phyloP scores from a whole-genome alignment of 164 flowering plant species.

The Magnolia kwangsiensis region DNA sequence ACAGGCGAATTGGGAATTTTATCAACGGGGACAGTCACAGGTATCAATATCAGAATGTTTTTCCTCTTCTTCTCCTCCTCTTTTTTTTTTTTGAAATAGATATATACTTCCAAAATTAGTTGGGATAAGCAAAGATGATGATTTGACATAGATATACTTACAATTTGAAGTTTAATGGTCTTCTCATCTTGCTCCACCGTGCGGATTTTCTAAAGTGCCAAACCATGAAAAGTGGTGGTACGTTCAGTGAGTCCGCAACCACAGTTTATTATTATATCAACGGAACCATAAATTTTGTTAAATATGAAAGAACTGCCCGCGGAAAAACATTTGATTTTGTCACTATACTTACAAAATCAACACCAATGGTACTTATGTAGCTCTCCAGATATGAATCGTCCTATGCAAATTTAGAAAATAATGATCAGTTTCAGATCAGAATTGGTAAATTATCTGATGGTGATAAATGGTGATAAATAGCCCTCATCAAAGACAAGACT shows the following conservation, averaged over 20 bases:
- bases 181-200: conserved; percentile 49
- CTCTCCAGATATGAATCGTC: conserved; percentile 49
- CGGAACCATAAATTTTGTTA: background rate
- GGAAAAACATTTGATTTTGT: background rate
- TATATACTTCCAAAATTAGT: conserved; percentile 13
- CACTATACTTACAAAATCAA: conserved; percentile 40
- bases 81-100: background rate
- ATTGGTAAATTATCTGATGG: background rate
- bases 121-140: background rate
- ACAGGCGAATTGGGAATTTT: background rate
- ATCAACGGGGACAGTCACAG: background rate
- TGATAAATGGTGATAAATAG: background rate
- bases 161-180: conserved; percentile 46
- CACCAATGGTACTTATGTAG: conserved; percentile 48
- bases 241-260: background rate
- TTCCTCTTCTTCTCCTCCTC: background rate
- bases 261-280: background rate
- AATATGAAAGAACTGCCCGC: background rate
- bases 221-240: background rate
- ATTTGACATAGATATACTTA: conserved; percentile 17
- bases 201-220: conserved; percentile 34
- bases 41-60: background rate
- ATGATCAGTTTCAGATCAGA: background rate
- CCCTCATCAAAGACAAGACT: background rate
- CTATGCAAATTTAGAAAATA: conserved; percentile 15